phyloP scores from a whole-genome alignment of 352 stramenopile species.

The Pythium oligandrum region DNA sequence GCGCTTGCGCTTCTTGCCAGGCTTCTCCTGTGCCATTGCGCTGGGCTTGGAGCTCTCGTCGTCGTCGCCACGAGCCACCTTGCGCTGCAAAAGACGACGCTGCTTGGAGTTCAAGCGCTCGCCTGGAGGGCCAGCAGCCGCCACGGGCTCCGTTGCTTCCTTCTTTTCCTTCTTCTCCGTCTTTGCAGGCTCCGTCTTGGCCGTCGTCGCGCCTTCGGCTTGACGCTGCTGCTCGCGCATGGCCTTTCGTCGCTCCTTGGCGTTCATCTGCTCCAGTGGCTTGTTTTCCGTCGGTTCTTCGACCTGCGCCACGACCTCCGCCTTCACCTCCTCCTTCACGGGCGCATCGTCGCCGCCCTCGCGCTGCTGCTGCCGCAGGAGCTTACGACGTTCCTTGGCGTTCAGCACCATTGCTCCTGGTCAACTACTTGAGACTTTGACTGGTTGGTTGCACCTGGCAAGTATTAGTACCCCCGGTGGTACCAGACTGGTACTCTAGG shows the following conservation, averaged over 20 bases:
- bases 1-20: conserved; percentile 53
- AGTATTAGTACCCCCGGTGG: too few species aligned
- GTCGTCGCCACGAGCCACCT: conserved; percentile 26
- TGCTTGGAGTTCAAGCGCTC: conserved; percentile 47
- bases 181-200: conserved; percentile 2
- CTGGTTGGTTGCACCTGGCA: too few species aligned
- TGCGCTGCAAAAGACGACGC: conserved; percentile 45
- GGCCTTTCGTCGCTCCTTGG: conserved; percentile 25
- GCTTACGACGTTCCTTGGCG: conserved; percentile 76
- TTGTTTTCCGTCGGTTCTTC: not conserved
- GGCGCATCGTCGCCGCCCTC: not conserved
- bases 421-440: too few species aligned
- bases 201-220: conserved; percentile 8
- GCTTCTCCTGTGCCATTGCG: conserved; percentile 9
- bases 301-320: not conserved
- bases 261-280: conserved; percentile 1
- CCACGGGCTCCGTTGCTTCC: not conserved
- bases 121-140: not conserved
- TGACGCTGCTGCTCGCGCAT: conserved; percentile 12
- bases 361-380: conserved; percentile 53
- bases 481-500: too few species aligned
- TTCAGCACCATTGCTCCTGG: conserved; percentile 29
- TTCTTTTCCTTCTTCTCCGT: conserved; percentile 9
- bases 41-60: conserved; percentile 9
- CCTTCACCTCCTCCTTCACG: conserved; percentile 9